These are phyloP conservation scores for Penicillium steckii DNA, from an alignment of 495 filamentous ascomycete species.

Conservation along the genomic window DNA sequence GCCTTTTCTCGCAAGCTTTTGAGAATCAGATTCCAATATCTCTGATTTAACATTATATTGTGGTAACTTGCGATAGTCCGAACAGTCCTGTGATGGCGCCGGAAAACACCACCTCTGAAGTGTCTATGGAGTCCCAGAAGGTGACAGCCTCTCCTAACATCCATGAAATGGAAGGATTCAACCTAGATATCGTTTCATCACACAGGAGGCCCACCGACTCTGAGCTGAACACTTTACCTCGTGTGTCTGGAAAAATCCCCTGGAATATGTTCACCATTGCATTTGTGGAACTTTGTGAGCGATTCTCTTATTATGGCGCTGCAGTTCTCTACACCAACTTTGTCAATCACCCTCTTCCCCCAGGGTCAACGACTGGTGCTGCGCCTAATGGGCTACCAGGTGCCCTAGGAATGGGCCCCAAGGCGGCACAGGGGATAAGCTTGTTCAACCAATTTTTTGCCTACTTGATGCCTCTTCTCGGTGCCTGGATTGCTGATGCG, in stretches of 20 bases:
- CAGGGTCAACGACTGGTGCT: constrained; percentile 11
- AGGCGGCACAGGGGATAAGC: constrained; percentile 51
- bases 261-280: constrained; percentile 51
- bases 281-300: constrained; percentile 58
- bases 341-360: constrained; percentile 51
- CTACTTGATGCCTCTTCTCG: constrained; percentile 58
- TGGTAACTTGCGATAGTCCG: too few relatives aligned
- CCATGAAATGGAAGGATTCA: too few relatives aligned
- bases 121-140: too few relatives aligned
- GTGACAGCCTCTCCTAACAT: too few relatives aligned
- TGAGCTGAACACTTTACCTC: constrained; percentile 53
- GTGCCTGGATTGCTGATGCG: constrained; percentile 59
- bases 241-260: constrained; percentile 53
- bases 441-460: constrained; percentile 61
- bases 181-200: too few relatives aligned
- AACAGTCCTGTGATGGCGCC: too few relatives aligned
- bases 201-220: constrained; percentile 64
- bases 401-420: constrained; percentile 57
- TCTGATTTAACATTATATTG: too few relatives aligned
- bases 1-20: too few relatives aligned
- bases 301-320: constrained; percentile 58
- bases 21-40: too few relatives aligned
- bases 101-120: too few relatives aligned
- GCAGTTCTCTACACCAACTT: constrained; percentile 60
- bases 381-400: constrained; percentile 38